phyloP scores from a whole-genome alignment of 495 filamentous ascomycete species.

The Hyaloscypha variabilis region DNA sequence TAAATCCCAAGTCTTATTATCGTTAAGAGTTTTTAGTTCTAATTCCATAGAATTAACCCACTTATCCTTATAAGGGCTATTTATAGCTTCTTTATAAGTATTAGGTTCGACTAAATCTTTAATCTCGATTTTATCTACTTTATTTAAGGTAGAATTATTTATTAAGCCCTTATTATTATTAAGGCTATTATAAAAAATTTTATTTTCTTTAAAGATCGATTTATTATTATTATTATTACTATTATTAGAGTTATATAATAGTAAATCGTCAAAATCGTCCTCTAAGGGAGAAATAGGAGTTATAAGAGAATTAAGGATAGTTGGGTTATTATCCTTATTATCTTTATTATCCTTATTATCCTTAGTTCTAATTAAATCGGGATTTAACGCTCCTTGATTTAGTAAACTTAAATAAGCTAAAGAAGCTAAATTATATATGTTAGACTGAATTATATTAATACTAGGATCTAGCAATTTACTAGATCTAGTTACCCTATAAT shows the following conservation, averaged over 20 bases:
- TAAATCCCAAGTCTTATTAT: background rate
- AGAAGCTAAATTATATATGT: background rate
- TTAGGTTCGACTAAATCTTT: background rate
- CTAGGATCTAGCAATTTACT: background rate
- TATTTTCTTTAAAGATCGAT: no score
- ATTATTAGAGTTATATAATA: no score
- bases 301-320: no score
- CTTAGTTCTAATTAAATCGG: background rate
- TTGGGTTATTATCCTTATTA: no score
- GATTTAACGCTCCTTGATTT: no score
- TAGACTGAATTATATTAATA: background rate
- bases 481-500: background rate
- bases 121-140: background rate
- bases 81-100: background rate
- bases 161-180: no score
- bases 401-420: background rate
- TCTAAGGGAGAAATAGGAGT: no score
- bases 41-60: background rate
- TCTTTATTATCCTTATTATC: no score
- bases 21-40: background rate
- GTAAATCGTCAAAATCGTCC: no score
- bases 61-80: background rate
- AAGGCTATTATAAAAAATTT: background rate
- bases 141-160: no score
- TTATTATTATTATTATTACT: no score